Evolutionary conservation across 176 grass and related monocot species (phyloP).

Genomic region (Puccinellia tenuiflora): DNA sequence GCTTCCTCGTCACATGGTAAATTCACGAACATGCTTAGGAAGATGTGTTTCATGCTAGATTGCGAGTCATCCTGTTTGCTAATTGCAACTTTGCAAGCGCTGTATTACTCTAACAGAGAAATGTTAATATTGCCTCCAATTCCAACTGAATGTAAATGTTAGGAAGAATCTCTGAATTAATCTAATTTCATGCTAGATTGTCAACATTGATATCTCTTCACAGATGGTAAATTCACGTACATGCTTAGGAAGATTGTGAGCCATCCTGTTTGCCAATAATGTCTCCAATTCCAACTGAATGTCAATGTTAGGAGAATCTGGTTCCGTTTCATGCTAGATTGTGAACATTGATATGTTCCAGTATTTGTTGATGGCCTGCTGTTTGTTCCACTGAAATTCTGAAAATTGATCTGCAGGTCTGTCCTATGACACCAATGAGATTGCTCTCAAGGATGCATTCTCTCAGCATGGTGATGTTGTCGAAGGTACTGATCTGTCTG

Average conservation of each 20-base stretch:
- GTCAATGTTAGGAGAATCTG: no score
- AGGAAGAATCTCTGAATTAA: not conserved
- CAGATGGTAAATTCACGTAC: no score
- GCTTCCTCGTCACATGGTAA: no score
- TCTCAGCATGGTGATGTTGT: constrained; percentile 32
- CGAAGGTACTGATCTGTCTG: constrained; percentile 32
- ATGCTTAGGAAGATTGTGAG: no score
- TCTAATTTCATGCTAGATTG: not conserved
- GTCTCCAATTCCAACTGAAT: no score
- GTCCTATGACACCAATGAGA: constrained; percentile 61
- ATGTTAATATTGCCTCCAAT: not conserved
- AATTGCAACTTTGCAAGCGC: not conserved
- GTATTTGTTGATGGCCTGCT: not conserved
- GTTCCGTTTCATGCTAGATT: no score
- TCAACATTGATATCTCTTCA: no score
- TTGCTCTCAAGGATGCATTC: constrained; percentile 48
- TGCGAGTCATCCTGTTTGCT: no score
- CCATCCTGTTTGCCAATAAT: no score
- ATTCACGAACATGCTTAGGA: no score
- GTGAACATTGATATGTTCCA: not conserved
- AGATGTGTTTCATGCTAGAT: no score
- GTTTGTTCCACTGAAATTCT: not conserved
- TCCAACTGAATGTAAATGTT: no score
- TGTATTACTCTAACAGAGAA: not conserved
- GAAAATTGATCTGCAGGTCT: constrained; percentile 23